Evolutionary conservation across 441 rosid genomes (phyloP).

Genomic region (Aquilaria agallochum): DNA sequence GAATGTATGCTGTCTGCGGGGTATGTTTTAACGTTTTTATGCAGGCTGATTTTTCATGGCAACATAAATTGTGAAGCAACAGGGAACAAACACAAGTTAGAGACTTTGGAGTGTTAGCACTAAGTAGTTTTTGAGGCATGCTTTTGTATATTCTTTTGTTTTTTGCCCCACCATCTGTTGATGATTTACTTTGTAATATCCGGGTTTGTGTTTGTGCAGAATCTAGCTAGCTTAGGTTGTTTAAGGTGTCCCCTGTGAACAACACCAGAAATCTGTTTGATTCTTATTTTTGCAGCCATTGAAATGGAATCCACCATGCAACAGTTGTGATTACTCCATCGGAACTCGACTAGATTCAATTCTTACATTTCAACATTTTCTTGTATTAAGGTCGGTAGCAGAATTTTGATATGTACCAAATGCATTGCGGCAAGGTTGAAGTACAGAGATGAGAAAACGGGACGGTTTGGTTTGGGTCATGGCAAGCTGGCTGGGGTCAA

Average conservation of each 20-base stretch:
- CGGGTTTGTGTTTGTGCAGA: constrained; percentile 15
- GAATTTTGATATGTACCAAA: too few relatives aligned
- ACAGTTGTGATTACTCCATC: too few relatives aligned
- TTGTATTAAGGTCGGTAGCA: too few relatives aligned
- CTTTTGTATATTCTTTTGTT: constrained; percentile 8
- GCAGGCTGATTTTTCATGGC: constrained; percentile 7
- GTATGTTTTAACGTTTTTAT: constrained; percentile 9
- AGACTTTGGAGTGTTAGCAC: background rate
- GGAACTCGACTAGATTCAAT: too few relatives aligned
- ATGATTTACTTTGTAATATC: constrained; percentile 5
- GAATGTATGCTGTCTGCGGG: background rate
- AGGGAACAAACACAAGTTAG: background rate
- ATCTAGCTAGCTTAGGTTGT: constrained; percentile 6
- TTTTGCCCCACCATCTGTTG: constrained; percentile 2
- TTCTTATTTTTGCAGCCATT: too few relatives aligned
- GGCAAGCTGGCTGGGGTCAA: too few relatives aligned
- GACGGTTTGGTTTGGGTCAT: too few relatives aligned
- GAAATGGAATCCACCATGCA: too few relatives aligned
- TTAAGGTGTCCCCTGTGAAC: background rate
- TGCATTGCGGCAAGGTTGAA: too few relatives aligned
- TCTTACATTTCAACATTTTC: too few relatives aligned
- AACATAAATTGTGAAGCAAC: constrained; percentile 11
- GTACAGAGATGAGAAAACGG: too few relatives aligned
- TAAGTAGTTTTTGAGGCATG: constrained; percentile 9
- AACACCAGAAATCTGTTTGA: too few relatives aligned